A percentile compares a stretch with the other conserved stretches of the same genome.
Conservation (phyloP, 331 rosid species). For the Rhamnella rubrinervis region DNA sequence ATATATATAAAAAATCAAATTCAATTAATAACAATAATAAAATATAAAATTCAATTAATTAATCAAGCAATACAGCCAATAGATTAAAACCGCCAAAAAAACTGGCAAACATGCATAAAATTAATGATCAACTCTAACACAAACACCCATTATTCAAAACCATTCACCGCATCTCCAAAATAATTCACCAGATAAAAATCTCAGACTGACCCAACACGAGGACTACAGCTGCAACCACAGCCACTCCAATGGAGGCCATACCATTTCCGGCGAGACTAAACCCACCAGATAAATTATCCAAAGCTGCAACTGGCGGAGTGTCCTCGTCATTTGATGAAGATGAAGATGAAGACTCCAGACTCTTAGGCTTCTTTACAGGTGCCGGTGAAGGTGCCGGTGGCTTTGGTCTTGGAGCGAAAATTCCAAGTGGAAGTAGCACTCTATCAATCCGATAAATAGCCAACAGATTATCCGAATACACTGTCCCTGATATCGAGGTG, state of each 20-base stretch:
- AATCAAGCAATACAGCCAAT: too few species aligned
- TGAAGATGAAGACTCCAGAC: constrained; percentile 29
- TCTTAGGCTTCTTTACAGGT: constrained; percentile 49
- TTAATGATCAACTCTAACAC: too few species aligned
- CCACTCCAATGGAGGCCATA: neutral
- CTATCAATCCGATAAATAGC: constrained; percentile 73
- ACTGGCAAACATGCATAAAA: too few species aligned
- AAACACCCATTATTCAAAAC: too few species aligned
- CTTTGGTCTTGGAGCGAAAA: constrained; percentile 48
- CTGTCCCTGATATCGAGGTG: constrained; percentile 65
- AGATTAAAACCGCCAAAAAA: too few species aligned
- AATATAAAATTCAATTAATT: too few species aligned
- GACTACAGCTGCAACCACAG: constrained; percentile 11
- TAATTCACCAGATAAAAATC: too few species aligned
- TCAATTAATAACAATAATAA: too few species aligned
- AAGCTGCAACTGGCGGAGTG: constrained; percentile 25
- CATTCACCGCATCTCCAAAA: too few species aligned
- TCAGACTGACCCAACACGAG: too few species aligned
- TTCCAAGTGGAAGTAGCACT: constrained; percentile 71
- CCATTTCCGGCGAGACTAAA: neutral
- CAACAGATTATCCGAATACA: constrained; percentile 66
- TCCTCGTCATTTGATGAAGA: constrained; percentile 6
- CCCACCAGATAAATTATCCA: neutral
- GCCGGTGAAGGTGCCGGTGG: constrained; percentile 69
- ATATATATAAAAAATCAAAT: too few species aligned